These are phyloP conservation scores for Aspergillus arachidicola DNA, from an alignment of 2,329 filamentous ascomycete genomes.

Conservation along the genomic window DNA sequence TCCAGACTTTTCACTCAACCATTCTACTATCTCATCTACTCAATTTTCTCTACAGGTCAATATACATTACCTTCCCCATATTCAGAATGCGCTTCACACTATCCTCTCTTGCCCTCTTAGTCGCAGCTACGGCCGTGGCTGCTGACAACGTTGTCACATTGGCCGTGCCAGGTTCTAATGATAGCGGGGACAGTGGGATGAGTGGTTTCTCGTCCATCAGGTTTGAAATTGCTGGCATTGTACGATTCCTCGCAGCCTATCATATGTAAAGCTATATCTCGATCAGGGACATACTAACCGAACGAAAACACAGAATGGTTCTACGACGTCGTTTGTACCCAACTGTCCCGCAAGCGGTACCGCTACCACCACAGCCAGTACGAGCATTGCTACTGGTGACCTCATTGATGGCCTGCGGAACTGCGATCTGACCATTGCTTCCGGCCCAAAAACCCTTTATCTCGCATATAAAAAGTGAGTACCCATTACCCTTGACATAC, in stretches of 20 bases:
- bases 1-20: neutral
- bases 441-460: neutral
- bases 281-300: neutral
- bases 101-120: neutral
- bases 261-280: neutral
- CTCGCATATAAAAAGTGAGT: neutral
- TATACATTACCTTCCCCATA: neutral
- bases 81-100: neutral
- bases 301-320: neutral
- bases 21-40: too few relatives aligned
- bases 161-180: neutral
- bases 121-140: neutral
- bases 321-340: neutral
- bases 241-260: neutral
- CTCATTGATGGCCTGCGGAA: too few relatives aligned
- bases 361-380: neutral
- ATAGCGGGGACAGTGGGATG: neutral
- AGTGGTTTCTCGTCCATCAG: rapidly evolving
- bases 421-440: neutral
- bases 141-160: neutral
- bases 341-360: neutral
- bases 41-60: too few relatives aligned
- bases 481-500: too few relatives aligned
- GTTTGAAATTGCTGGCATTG: neutral
- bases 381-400: neutral